Evolutionary conservation across 225 moss, liverwort and hornwort genomes (phyloP).

Genomic region (Physcomitrellopsis africana): DNA sequence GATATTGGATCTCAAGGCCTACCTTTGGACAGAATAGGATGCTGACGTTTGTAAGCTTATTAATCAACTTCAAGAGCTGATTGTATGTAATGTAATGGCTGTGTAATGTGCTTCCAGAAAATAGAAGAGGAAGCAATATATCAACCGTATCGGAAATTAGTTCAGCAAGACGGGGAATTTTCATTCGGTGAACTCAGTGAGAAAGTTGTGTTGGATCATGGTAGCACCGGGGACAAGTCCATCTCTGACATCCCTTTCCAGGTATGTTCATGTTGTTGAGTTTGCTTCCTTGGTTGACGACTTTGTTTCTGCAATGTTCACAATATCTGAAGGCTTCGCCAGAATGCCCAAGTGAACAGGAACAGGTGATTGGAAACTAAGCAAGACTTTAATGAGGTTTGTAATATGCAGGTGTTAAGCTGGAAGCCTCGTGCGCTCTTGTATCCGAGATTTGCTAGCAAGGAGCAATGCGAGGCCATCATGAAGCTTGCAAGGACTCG

Average conservation of each 20-base stretch:
- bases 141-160: conserved; percentile 22
- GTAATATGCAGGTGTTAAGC: conserved; percentile 70
- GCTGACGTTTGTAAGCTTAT: too few species aligned
- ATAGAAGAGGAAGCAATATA: conserved; percentile 47
- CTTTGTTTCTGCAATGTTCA: background rate
- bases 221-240: conserved; percentile 69
- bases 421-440: conserved; percentile 93
- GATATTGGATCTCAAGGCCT: too few species aligned
- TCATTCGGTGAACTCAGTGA: conserved; percentile 15
- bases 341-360: too few species aligned
- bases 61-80: conserved; percentile 5
- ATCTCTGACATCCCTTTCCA: conserved; percentile 75
- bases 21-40: too few species aligned
- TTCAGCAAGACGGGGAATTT: too few species aligned
- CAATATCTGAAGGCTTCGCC: conserved; percentile 7
- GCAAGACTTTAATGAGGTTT: background rate
- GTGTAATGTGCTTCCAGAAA: conserved; percentile 35
- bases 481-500: conserved; percentile 72
- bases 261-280: conserved; percentile 40
- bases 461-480: conserved; percentile 75
- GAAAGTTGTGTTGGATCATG: conserved; percentile 62
- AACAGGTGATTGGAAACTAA: conserved; percentile 18
- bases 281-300: conserved; percentile 3
- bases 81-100: conserved; percentile 8
- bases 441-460: conserved; percentile 84